Evolutionary conservation across 2,329 filamentous ascomycete species (phyloP).

Genomic region (Verticillium alfalfae): DNA sequence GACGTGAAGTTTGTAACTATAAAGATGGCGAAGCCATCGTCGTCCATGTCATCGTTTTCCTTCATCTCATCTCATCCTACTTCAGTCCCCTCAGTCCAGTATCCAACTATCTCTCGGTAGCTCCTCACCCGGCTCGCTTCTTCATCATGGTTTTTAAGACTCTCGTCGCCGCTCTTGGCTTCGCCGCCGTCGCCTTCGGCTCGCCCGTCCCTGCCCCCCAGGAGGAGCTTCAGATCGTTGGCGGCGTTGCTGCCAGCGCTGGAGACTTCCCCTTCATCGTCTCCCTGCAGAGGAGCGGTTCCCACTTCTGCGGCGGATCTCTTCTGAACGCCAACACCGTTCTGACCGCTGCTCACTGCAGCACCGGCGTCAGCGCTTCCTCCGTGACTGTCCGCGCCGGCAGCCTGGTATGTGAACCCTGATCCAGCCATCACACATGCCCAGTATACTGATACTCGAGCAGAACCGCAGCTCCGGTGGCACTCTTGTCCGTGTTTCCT

Average conservation of each 20-base stretch:
- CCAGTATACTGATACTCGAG: not conserved
- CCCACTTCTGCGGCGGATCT: constrained; percentile 21
- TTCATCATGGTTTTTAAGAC: not conserved
- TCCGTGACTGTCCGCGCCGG: constrained; percentile 19
- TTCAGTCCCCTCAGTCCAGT: not conserved
- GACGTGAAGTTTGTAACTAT: not conserved
- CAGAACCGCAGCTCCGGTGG: constrained; percentile 19
- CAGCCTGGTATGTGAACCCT: constrained; percentile 1
- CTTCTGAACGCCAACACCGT: constrained; percentile 23
- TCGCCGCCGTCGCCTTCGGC: not conserved
- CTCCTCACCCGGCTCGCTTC: not conserved
- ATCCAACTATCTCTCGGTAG: not conserved
- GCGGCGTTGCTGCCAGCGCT: constrained; percentile 14
- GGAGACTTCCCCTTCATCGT: constrained; percentile 26
- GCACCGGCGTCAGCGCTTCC: constrained; percentile 9
- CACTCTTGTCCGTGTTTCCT: constrained; percentile 15
- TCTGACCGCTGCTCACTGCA: constrained; percentile 24
- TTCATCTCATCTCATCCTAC: not conserved
- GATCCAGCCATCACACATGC: no score
- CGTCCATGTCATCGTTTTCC: not conserved
- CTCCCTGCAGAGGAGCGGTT: constrained; percentile 10
- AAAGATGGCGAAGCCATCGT: not conserved
- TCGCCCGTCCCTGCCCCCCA: not conserved
- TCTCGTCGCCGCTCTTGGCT: not conserved
- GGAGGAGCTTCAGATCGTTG: constrained; percentile 14